Conservation (phyloP, 495 filamentous ascomycete genomes). For the Chaetomium fimeti region DNA sequence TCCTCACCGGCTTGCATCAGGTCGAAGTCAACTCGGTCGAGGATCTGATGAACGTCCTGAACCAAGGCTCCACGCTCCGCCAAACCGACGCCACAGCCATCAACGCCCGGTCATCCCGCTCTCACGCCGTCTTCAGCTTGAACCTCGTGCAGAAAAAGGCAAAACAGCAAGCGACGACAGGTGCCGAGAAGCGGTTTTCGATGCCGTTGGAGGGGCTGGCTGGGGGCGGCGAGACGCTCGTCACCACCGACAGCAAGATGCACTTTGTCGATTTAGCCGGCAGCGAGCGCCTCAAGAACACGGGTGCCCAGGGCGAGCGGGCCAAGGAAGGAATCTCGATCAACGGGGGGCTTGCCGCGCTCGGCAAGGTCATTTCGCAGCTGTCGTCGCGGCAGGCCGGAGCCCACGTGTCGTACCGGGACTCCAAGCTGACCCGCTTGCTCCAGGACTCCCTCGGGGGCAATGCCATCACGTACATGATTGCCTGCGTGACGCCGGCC, state of each 20-base stretch:
- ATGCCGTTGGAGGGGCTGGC: conserved; percentile 81
- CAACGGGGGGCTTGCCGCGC: conserved; percentile 90
- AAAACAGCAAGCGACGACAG: conserved; percentile 52
- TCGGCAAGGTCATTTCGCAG: conserved; percentile 98
- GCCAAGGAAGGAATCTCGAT: conserved; percentile 98
- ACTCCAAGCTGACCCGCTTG: conserved; percentile 92
- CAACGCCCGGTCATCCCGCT: conserved; percentile 97
- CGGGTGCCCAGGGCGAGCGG: conserved; percentile 89
- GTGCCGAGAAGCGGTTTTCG: conserved; percentile 80
- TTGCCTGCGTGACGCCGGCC: conserved; percentile 94
- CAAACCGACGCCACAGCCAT: conserved; percentile 99
- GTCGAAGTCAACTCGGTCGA: conserved; percentile 90
- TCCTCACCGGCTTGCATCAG: conserved; percentile 84
- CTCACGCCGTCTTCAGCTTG: conserved; percentile 94
- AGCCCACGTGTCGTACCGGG: conserved; percentile 94
- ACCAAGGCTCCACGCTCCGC: conserved; percentile 88
- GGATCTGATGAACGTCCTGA: conserved; percentile 82
- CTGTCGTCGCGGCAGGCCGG: conserved; percentile 85
- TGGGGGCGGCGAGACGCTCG: conserved; percentile 57
- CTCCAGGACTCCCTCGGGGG: conserved; percentile 98
- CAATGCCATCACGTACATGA: conserved; percentile 98
- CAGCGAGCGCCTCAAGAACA: conserved; percentile 96
- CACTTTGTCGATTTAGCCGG: conserved; percentile 98
- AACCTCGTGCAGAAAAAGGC: conserved; percentile 87
- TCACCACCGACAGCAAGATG: conserved; percentile 96